A percentile compares a stretch with the other conserved stretches of the same genome.
phyloP scores from a whole-genome alignment of 805 yeast species.

The Ogataea neopini region DNA sequence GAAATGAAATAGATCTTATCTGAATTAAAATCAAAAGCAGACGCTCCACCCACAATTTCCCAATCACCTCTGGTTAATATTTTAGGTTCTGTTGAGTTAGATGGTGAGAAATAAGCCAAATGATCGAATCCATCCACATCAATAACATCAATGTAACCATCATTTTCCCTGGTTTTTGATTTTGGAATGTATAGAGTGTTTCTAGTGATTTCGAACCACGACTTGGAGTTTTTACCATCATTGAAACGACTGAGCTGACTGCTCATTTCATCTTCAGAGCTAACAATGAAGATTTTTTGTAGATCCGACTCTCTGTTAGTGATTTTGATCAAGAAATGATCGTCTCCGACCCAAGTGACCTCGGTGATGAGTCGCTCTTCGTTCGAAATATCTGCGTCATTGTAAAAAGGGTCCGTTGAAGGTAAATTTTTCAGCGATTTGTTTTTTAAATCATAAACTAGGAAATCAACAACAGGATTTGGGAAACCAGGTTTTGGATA shows the following conservation, averaged over 20 bases:
- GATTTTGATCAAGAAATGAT: slow-evolving; percentile 52
- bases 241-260: slow-evolving; percentile 50
- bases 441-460: slow-evolving; percentile 42
- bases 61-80: slow-evolving; percentile 76
- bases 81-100: slow-evolving; percentile 52
- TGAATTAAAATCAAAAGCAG: slow-evolving; percentile 55
- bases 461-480: slow-evolving; percentile 66
- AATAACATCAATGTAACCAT: slow-evolving; percentile 82
- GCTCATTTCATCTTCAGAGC: slow-evolving; percentile 38
- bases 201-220: slow-evolving; percentile 80
- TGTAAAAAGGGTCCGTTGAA: slow-evolving; percentile 40
- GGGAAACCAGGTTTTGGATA: slow-evolving; percentile 84
- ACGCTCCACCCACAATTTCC: slow-evolving; percentile 84
- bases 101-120: slow-evolving; percentile 81
- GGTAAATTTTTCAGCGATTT: slow-evolving; percentile 26
- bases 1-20: slow-evolving; percentile 66
- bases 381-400: slow-evolving; percentile 41
- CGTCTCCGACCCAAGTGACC: slow-evolving; percentile 66
- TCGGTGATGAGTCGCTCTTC: slow-evolving; percentile 60
- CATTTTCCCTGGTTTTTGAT: slow-evolving; percentile 45
- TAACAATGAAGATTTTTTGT: slow-evolving; percentile 56
- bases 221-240: slow-evolving; percentile 45
- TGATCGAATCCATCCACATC: slow-evolving; percentile 66
- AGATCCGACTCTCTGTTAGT: slow-evolving; percentile 68
- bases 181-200: slow-evolving; percentile 60